These are phyloP conservation scores for Penicillium macrosclerotiorum DNA, from an alignment of 495 filamentous ascomycete species.

Conservation along the genomic window DNA sequence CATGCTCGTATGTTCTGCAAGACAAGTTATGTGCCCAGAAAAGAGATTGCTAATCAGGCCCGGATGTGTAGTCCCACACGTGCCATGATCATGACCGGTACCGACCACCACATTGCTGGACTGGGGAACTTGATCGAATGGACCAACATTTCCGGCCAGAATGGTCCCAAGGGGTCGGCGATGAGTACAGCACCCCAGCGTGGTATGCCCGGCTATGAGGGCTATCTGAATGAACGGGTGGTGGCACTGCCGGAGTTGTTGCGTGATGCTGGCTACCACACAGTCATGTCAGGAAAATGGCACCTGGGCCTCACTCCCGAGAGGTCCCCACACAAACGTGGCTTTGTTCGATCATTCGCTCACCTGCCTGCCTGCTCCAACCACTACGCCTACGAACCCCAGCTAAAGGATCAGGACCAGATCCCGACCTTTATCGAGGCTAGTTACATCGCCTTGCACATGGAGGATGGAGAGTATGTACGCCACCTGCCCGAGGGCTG, in stretches of 20 bases:
- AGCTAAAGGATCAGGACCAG: conserved; percentile 43
- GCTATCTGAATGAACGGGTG: conserved; percentile 62
- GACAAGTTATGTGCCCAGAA: background rate
- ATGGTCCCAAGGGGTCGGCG: conserved; percentile 41
- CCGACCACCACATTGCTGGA: conserved; percentile 47
- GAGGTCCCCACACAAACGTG: conserved; percentile 38
- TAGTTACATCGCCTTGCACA: conserved; percentile 55
- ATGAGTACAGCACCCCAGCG: conserved; percentile 45
- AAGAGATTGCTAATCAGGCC: too few relatives aligned
- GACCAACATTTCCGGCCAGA: conserved; percentile 48
- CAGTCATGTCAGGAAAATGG: conserved; percentile 64
- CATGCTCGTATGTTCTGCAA: conserved; percentile 49
- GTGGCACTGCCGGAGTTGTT: conserved; percentile 62
- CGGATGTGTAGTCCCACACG: conserved; percentile 45
- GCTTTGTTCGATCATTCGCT: conserved; percentile 48
- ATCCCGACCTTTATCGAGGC: conserved; percentile 52
- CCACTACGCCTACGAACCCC: conserved; percentile 61
- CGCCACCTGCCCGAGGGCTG: conserved; percentile 52
- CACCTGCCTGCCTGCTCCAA: conserved; percentile 58
- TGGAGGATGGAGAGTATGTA: conserved; percentile 57
- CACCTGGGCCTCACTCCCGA: conserved; percentile 47
- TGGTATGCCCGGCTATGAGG: conserved; percentile 65
- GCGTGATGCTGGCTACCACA: conserved; percentile 60
- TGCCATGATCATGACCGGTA: conserved; percentile 57
- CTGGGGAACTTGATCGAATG: conserved; percentile 49